These are phyloP conservation scores for Fusarium sp. DNA, from an alignment of 2,329 filamentous ascomycete species.

Conservation along the genomic window DNA sequence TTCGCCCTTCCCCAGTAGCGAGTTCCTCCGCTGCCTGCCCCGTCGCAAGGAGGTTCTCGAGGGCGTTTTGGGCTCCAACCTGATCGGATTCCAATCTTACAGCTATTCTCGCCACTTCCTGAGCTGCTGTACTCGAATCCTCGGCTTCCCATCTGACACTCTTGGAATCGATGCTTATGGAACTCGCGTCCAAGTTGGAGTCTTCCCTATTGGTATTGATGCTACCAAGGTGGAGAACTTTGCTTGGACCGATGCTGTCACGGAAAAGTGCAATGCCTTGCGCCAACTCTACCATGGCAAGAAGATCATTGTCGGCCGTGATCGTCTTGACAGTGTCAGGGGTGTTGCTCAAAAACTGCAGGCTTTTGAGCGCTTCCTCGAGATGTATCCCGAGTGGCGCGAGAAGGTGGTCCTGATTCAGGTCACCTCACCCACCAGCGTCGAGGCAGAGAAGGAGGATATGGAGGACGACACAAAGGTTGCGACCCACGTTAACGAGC, in stretches of 20 bases:
- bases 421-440: slow-evolving; percentile 87
- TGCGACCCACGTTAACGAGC: slow-evolving; percentile 87
- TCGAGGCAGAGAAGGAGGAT: slow-evolving; percentile 82
- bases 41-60: slow-evolving; percentile 90
- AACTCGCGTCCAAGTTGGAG: slow-evolving; percentile 87
- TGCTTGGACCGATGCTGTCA: slow-evolving; percentile 77
- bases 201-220: slow-evolving; percentile 95
- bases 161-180: slow-evolving; percentile 91
- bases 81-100: slow-evolving; percentile 95
- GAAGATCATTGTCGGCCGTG: slow-evolving; percentile 94
- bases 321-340: slow-evolving; percentile 91
- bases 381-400: slow-evolving; percentile 90
- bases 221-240: slow-evolving; percentile 79
- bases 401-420: slow-evolving; percentile 94
- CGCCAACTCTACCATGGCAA: slow-evolving; percentile 85
- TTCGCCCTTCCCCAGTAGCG: slow-evolving; percentile 94
- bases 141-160: slow-evolving; percentile 89
- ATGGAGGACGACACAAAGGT: slow-evolving; percentile 76
- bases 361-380: slow-evolving; percentile 92
- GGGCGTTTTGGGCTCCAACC: slow-evolving; percentile 89
- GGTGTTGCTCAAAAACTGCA: slow-evolving; percentile 96
- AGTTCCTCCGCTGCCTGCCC: slow-evolving; percentile 90
- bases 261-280: slow-evolving; percentile 78
- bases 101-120: slow-evolving; percentile 95
- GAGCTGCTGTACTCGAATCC: slow-evolving; percentile 90